Evolutionary conservation across 345 rosid genomes (phyloP).

Genomic region (Lumnitzera racemosa): DNA sequence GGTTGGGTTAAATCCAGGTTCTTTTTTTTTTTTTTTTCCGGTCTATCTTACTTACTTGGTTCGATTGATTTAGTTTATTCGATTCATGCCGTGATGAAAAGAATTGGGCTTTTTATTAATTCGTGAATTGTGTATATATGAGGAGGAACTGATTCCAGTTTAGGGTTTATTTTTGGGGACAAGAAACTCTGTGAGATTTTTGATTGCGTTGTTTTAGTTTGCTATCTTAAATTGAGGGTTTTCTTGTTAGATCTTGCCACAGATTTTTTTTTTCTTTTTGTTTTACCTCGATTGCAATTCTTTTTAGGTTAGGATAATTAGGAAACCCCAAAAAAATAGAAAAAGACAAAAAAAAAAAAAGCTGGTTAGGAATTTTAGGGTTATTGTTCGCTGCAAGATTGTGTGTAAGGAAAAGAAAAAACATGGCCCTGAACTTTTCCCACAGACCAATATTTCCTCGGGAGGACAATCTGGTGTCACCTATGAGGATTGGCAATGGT

Average conservation of each 20-base stretch:
- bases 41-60: slow-evolving; percentile 1
- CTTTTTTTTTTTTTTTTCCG: background rate
- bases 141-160: slow-evolving; percentile 4
- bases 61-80: background rate
- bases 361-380: slow-evolving; percentile 7
- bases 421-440: slow-evolving; percentile 86
- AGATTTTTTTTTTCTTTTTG: background rate
- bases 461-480: slow-evolving; percentile 60
- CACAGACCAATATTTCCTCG: slow-evolving; percentile 57
- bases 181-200: slow-evolving; percentile 36
- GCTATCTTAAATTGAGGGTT: slow-evolving; percentile 38
- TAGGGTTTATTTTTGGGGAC: slow-evolving; percentile 2
- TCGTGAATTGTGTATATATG: slow-evolving; percentile 4
- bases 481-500: slow-evolving; percentile 64
- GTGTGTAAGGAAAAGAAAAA: slow-evolving; percentile 8
- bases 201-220: slow-evolving; percentile 36
- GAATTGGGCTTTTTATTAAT: slow-evolving; percentile 3
- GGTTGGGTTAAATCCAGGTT: background rate
- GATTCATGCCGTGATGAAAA: background rate
- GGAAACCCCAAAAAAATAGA: background rate
- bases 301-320: too few species aligned
- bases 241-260: slow-evolving; percentile 18
- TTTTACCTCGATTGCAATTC: background rate
- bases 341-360: background rate
- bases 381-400: slow-evolving; percentile 15